Conservation (phyloP, 805 yeast genomes). For the Candida corydali region DNA sequence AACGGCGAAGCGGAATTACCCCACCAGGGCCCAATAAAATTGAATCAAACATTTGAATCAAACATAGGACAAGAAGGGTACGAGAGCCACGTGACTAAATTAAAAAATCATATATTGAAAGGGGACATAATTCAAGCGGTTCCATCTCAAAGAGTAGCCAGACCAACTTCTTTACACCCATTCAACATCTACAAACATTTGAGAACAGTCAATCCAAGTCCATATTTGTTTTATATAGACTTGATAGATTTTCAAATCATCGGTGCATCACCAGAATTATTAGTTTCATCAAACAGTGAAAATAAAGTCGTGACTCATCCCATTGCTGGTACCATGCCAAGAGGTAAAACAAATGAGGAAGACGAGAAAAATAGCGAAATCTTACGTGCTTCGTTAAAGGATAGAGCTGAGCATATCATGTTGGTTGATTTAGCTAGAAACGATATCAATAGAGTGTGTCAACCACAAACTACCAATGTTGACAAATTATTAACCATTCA, state of each 20-base stretch:
- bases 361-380: conserved; percentile 79
- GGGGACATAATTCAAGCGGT: conserved; percentile 98
- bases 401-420: conserved; percentile 98
- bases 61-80: conserved; percentile 94
- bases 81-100: conserved; percentile 68
- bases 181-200: conserved; percentile 93
- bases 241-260: conserved; percentile 88
- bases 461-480: conserved; percentile 77
- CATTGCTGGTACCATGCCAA: conserved; percentile 91
- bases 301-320: conserved; percentile 90
- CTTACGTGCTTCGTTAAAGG: conserved; percentile 75
- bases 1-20: conserved; percentile 54
- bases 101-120: conserved; percentile 76
- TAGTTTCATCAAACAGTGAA: conserved; percentile 73
- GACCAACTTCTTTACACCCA: conserved; percentile 94
- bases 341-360: conserved; percentile 89
- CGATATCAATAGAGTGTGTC: conserved; percentile 93
- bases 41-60: conserved; percentile 69
- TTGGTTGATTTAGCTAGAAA: conserved; percentile 96
- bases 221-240: conserved; percentile 92
- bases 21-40: conserved; percentile 66
- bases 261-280: conserved; percentile 95
- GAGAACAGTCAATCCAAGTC: conserved; percentile 95
- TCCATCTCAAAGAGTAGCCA: conserved; percentile 93
- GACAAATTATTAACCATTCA: conserved; percentile 88